These are phyloP conservation scores for Lepiota brunneoincarnata DNA, from an alignment of 768 basidiomycete genomes.

Conservation along the genomic window DNA sequence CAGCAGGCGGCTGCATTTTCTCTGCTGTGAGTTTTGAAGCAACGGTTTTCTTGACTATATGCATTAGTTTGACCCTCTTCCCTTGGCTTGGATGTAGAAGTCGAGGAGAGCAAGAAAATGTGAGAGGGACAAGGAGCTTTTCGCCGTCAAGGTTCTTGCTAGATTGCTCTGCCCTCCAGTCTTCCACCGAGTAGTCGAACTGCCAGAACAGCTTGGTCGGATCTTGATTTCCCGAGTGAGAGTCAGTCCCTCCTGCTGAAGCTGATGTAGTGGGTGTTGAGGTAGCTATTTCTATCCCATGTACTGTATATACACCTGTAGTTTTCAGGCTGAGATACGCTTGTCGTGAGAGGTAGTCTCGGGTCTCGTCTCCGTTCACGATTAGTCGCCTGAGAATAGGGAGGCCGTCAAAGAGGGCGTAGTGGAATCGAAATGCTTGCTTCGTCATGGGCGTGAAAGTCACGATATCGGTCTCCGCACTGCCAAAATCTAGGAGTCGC, in stretches of 20 bases:
- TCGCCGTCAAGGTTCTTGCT: conserved; percentile 60
- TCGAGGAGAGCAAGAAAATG: conserved; percentile 72
- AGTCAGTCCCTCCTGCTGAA: conserved; percentile 16
- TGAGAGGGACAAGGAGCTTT: conserved; percentile 68
- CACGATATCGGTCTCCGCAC: conserved; percentile 44
- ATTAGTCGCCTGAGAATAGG: conserved; percentile 73
- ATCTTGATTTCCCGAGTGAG: conserved; percentile 21
- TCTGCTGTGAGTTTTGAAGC: conserved; percentile 63
- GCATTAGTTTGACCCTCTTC: conserved; percentile 64
- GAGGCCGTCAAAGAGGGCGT: conserved; percentile 60
- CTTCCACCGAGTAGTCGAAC: conserved; percentile 76
- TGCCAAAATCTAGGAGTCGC: conserved; percentile 24
- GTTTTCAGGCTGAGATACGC: conserved; percentile 65
- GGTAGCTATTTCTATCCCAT: conserved; percentile 55
- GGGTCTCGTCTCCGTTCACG: conserved; percentile 61
- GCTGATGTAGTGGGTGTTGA: background rate
- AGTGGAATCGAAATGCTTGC: conserved; percentile 67
- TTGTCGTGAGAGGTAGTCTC: conserved; percentile 76
- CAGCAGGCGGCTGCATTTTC: conserved; percentile 43
- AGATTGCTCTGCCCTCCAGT: conserved; percentile 44
- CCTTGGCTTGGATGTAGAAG: conserved; percentile 63
- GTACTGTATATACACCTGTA: conserved; percentile 75
- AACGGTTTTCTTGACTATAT: conserved; percentile 69
- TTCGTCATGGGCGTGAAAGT: conserved; percentile 64
- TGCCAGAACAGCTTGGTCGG: conserved; percentile 61